phyloP scores from a whole-genome alignment of 108 stramenopile genomes.

The Seminavis robusta region DNA sequence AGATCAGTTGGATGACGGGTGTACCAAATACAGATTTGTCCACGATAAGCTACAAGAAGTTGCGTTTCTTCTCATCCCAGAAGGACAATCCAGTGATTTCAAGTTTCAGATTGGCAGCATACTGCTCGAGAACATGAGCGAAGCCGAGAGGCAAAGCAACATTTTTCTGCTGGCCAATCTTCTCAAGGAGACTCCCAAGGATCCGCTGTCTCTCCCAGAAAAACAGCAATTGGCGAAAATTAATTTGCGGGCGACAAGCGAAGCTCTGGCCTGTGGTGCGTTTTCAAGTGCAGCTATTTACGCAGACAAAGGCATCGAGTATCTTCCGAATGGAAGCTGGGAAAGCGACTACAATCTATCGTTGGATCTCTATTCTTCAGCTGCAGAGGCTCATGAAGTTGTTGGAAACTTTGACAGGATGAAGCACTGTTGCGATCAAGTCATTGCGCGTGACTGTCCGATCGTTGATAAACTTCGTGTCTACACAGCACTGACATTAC shows the following conservation, averaged over 20 bases:
- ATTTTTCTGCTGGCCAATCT: not conserved
- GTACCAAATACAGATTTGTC: conserved; percentile 11
- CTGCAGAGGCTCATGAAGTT: conserved; percentile 32
- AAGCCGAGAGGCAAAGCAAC: not conserved
- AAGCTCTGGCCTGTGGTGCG: not conserved
- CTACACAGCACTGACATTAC: not conserved
- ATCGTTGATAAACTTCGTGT: conserved; percentile 7
- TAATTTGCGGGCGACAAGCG: conserved; percentile 1
- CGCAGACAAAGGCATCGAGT: not conserved
- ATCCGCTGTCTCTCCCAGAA: too few species aligned
- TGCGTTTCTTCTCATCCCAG: conserved; percentile 28
- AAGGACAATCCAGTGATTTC: conserved; percentile 12
- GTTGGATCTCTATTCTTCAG: conserved; percentile 36
- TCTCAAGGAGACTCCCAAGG: not conserved
- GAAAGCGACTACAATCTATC: conserved; percentile 23
- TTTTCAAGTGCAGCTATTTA: conserved; percentile 1
- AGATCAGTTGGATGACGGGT: not conserved
- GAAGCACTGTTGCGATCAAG: not conserved
- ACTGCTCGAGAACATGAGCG: conserved; percentile 13
- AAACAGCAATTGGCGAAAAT: conserved; percentile 3
- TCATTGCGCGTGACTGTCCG: not conserved
- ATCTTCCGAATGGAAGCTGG: conserved; percentile 6
- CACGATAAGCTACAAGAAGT: conserved; percentile 42
- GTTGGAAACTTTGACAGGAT: conserved; percentile 25
- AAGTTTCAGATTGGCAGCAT: conserved; percentile 39